phyloP scores from a whole-genome alignment of 257 asterid genomes.

The Solanum tarapatanum region DNA sequence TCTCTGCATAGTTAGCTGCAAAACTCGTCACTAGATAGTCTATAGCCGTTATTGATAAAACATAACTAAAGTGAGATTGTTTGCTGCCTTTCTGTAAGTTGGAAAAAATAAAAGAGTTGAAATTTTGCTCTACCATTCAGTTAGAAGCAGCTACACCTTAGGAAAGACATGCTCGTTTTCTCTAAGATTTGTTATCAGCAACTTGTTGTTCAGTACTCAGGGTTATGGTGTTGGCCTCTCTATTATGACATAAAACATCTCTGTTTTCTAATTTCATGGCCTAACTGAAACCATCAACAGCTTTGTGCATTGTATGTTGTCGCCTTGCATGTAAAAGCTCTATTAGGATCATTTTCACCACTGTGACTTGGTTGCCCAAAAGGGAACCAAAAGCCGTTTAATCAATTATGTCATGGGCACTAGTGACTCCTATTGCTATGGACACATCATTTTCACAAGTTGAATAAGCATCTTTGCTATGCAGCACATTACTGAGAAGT shows the following conservation, averaged over 20 bases:
- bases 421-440: not conserved
- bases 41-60: not conserved
- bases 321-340: not conserved
- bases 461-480: not conserved
- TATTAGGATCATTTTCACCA: not conserved
- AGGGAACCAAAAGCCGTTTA: not conserved
- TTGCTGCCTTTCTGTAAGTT: not conserved
- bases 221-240: not conserved
- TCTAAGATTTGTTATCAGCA: not conserved
- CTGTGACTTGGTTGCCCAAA: not conserved
- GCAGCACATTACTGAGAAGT: constrained; percentile 35
- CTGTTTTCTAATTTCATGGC: not conserved
- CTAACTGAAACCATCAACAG: not conserved
- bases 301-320: not conserved
- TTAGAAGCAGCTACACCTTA: not conserved
- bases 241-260: not conserved
- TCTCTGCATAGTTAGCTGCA: not conserved
- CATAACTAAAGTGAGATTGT: not conserved
- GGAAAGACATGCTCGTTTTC: not conserved
- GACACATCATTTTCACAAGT: not conserved
- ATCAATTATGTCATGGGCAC: not conserved
- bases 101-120: too few species aligned
- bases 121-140: not conserved
- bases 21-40: not conserved
- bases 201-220: not conserved